Base-by-base conservation (phyloP, 176 grass and related monocot genomes). In the Carex kokanica region DNA sequence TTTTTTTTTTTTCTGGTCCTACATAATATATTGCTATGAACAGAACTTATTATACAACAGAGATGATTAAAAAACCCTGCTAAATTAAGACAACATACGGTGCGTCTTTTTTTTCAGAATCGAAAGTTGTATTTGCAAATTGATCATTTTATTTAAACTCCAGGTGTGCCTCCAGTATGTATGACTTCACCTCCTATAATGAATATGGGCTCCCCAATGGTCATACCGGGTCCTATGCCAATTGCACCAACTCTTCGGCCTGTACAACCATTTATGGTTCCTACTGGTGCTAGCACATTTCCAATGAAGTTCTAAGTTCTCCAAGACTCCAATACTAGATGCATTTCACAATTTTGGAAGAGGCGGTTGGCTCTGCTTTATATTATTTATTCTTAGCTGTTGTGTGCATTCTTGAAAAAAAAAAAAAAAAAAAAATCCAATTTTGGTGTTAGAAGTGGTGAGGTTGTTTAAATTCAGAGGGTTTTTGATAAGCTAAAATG, bases 161-260 rank as follows among this genome's bases (percentile, higher is more conserved):
- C 63, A 82, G 80, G 61, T 68, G 23, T 65, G 21, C 38, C 61
- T 66, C 80, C 80, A 24, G 63, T 82, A 51, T 82, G 23, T 65
- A 65, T 82, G 80, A 66, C 80, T 0, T 62, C 41, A 66, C 80
- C 56, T 29, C 80, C 47, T 53, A 11, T 68, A 11, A 17, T 27
- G 13, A 82, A 67, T 53, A 2, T 31, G 47, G 54, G 49, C 23
- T 1, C 60, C 27, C 80, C 61, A 47, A 29, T 82, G 18, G 43
- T 82, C 20, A 38, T 82, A 65, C 80, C 80, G 7, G 63, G 60
- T 32, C 80, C 80, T 10, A 65, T 82, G 40, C 80, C 57, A 68
- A 47, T 82, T 82, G 61, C 38, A 52, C 80, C 60, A 52, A 5
- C 57, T 68, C 43, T 67, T 54, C 40, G 61, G 21, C 43, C 80